These are phyloP conservation scores for Clonostachys solani DNA, from an alignment of 2,329 filamentous ascomycete species.

Conservation along the genomic window DNA sequence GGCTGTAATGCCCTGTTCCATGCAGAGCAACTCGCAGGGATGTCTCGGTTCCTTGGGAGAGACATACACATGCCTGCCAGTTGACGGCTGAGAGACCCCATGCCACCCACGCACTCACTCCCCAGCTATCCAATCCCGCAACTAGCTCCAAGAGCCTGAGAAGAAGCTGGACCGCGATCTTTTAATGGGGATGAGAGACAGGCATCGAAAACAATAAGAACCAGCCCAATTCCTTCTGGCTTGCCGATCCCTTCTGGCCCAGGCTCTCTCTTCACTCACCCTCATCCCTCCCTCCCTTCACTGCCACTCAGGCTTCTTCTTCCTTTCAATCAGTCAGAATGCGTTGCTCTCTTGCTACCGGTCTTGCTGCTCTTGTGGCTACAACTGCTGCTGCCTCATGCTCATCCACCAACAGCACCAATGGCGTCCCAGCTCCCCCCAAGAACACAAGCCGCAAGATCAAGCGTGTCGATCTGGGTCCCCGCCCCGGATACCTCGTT, in stretches of 20 bases:
- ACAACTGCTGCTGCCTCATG: background rate
- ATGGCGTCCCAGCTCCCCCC: background rate
- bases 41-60: too few relatives aligned
- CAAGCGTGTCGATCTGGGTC: constrained; percentile 53
- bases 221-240: background rate
- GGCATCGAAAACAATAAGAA: too few relatives aligned
- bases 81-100: too few relatives aligned
- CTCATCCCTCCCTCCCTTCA: background rate
- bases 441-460: constrained; percentile 21
- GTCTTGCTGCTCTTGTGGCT: background rate
- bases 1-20: too few relatives aligned
- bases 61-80: too few relatives aligned
- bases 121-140: too few relatives aligned
- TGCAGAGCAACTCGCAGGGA: too few relatives aligned
- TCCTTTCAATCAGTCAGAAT: background rate
- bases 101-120: too few relatives aligned
- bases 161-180: too few relatives aligned
- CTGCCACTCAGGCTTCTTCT: background rate
- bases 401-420: background rate
- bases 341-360: background rate
- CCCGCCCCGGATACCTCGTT: constrained; percentile 61
- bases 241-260: background rate
- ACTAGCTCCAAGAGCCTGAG: too few relatives aligned
- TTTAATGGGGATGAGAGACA: too few relatives aligned
- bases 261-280: background rate